Conservation (phyloP, 2,329 filamentous ascomycete genomes). For the Didymella lethalis region DNA sequence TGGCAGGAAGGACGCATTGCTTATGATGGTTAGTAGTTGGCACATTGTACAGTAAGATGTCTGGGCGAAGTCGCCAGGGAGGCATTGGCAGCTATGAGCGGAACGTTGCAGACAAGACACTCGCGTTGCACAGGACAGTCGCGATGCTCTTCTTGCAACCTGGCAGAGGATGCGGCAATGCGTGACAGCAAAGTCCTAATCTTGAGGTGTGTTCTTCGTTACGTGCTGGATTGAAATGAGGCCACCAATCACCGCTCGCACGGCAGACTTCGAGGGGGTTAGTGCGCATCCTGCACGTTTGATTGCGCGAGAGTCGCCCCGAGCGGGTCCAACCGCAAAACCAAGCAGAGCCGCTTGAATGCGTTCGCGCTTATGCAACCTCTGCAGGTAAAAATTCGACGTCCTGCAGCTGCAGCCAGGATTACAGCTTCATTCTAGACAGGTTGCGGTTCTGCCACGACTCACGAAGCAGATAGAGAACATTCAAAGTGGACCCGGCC, state of each 20-base stretch:
- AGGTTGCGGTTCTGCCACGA: conserved; percentile 17
- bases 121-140: conserved; percentile 3
- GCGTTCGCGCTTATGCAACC: conserved; percentile 20
- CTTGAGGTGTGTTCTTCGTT: conserved; percentile 12
- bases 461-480: conserved; percentile 15
- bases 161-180: conserved; percentile 1
- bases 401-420: conserved; percentile 16
- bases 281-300: conserved; percentile 3
- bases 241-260: conserved; percentile 18
- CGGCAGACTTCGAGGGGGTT: conserved; percentile 2
- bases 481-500: conserved; percentile 14
- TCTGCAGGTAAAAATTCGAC: conserved; percentile 18
- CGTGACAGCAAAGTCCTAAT: conserved; percentile 11
- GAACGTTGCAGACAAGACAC: conserved; percentile 8
- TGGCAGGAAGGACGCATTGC: conserved; percentile 16
- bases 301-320: conserved; percentile 18
- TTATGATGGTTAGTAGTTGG: conserved; percentile 12
- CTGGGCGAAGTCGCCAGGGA: conserved; percentile 10
- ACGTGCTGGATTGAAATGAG: conserved; percentile 13
- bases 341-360: conserved; percentile 21
- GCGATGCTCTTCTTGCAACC: conserved; percentile 6
- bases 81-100: conserved; percentile 9
- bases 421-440: conserved; percentile 19
- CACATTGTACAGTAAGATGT: conserved; percentile 5
- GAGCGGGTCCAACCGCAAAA: conserved; percentile 20